Evolutionary conservation across 768 basidiomycete species (phyloP).

Genomic region (Boletus tylopilopsis): DNA sequence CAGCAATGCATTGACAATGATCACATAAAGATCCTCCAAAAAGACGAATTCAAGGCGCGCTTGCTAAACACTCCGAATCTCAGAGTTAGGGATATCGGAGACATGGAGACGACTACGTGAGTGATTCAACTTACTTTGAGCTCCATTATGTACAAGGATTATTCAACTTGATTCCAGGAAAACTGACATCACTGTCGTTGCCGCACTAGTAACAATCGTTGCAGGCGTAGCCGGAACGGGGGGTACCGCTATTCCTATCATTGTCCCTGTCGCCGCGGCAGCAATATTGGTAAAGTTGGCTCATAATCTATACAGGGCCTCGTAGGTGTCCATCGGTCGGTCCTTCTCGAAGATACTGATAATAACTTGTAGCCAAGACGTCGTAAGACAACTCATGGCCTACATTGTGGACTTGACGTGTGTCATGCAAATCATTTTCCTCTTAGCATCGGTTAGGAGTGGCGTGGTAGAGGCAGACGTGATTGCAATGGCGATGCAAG

Average conservation of each 20-base stretch:
- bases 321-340: neutral
- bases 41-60: neutral
- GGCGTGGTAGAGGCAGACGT: neutral
- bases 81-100: neutral
- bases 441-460: neutral
- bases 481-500: neutral
- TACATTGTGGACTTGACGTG: too few species aligned
- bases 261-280: neutral
- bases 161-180: neutral
- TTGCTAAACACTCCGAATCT: neutral
- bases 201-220: constrained; percentile 6
- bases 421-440: neutral
- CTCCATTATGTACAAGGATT: too few species aligned
- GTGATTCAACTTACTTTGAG: too few species aligned
- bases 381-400: too few species aligned
- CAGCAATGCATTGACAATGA: too few species aligned
- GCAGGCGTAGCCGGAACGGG: neutral
- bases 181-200: neutral
- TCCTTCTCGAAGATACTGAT: too few species aligned
- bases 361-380: neutral
- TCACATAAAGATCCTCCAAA: too few species aligned
- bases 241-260: neutral
- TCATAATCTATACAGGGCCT: neutral
- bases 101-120: neutral
- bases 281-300: neutral